These are phyloP conservation scores for Hyparrhenia diplandra DNA, from an alignment of 176 grass and related monocot genomes.

Conservation along the genomic window DNA sequence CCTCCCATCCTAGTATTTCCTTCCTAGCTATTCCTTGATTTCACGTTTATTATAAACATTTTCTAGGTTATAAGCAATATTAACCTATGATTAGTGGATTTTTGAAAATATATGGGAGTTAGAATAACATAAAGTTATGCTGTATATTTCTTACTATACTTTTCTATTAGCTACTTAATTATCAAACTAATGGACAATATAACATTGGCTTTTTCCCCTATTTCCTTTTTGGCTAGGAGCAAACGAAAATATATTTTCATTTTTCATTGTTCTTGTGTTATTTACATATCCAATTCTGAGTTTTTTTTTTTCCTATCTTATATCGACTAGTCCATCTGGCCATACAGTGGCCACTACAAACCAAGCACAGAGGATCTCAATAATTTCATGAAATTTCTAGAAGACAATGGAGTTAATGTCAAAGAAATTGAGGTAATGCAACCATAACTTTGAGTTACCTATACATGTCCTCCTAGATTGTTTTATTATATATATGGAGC, in stretches of 20 bases:
- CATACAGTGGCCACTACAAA: conserved; percentile 94
- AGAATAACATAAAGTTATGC: neutral
- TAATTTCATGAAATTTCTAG: conserved; percentile 62
- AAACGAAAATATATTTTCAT: neutral
- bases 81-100: neutral
- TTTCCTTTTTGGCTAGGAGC: neutral
- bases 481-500: conserved; percentile 4
- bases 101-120: neutral
- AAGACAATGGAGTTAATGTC: conserved; percentile 65
- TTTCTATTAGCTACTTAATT: neutral
- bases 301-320: neutral
- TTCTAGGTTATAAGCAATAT: neutral
- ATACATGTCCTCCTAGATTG: neutral
- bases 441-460: neutral
- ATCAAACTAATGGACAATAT: neutral
- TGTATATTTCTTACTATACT: neutral
- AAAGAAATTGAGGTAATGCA: conserved; percentile 53
- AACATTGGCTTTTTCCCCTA: neutral
- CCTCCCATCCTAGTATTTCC: neutral
- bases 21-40: neutral
- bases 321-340: conserved; percentile 58
- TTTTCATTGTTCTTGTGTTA: neutral
- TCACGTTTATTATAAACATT: neutral
- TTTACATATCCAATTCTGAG: neutral
- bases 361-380: conserved; percentile 59